Conservation (phyloP, 2,329 filamentous ascomycete genomes). For the Microdochium paspali region DNA sequence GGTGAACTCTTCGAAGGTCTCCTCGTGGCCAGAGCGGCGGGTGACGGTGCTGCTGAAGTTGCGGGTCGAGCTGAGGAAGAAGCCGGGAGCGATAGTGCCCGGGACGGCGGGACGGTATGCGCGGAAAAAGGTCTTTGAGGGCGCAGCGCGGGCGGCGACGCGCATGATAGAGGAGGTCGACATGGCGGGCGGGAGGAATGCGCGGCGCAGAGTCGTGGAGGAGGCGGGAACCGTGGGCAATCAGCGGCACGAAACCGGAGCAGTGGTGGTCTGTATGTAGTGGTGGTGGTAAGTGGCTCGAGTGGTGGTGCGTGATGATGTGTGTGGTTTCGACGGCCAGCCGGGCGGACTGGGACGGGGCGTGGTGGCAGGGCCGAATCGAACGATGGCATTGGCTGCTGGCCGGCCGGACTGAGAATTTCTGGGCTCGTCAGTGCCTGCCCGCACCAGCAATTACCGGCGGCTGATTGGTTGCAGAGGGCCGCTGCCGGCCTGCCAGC, state of each 20-base stretch:
- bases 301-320: not conserved
- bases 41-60: conserved; percentile 55
- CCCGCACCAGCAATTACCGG: not conserved
- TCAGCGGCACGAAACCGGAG: not conserved
- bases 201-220: not conserved
- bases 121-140: conserved; percentile 53
- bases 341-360: not conserved
- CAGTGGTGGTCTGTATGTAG: too few species aligned
- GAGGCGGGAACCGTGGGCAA: not conserved
- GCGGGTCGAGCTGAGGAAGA: conserved; percentile 37
- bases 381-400: not conserved
- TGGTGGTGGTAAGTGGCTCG: too few species aligned
- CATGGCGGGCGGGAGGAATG: conserved; percentile 33
- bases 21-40: conserved; percentile 66
- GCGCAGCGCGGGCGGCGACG: conserved; percentile 55
- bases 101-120: conserved; percentile 49
- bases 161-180: conserved; percentile 61
- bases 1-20: conserved; percentile 98
- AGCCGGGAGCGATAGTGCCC: conserved; percentile 39
- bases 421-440: not conserved
- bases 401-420: not conserved
- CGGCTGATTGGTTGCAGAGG: not conserved
- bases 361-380: not conserved
- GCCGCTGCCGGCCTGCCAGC: not conserved
- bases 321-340: not conserved